Conservation (phyloP, 805 yeast species). For the Torulaspora indica region DNA sequence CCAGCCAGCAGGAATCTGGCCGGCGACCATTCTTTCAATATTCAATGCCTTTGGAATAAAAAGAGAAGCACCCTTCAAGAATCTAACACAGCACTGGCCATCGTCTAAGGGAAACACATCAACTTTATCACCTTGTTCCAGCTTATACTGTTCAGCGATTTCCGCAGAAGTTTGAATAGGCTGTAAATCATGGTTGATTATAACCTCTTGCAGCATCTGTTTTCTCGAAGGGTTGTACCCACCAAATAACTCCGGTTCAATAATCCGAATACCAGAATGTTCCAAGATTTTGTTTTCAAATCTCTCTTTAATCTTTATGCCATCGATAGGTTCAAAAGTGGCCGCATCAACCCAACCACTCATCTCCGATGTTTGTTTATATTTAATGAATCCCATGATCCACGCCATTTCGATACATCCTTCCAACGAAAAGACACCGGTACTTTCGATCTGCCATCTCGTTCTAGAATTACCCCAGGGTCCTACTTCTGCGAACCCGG, state of each 20-base stretch:
- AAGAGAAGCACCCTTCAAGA: conserved; percentile 75
- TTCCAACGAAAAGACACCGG: conserved; percentile 78
- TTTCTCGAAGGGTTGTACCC: conserved; percentile 83
- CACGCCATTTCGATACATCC: conserved; percentile 92
- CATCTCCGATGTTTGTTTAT: conserved; percentile 57
- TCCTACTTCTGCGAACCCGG: conserved; percentile 87
- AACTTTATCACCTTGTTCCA: conserved; percentile 74
- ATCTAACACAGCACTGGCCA: conserved; percentile 72
- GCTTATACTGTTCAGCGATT: conserved; percentile 74
- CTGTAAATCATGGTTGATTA: conserved; percentile 79
- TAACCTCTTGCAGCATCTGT: conserved; percentile 76
- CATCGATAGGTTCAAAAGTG: conserved; percentile 71
- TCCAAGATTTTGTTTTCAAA: conserved; percentile 72
- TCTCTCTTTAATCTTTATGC: conserved; percentile 69
- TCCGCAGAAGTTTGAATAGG: conserved; percentile 77
- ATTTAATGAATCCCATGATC: conserved; percentile 86
- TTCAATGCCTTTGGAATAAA: conserved; percentile 58
- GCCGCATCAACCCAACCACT: conserved; percentile 63
- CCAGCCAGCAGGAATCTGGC: conserved; percentile 89
- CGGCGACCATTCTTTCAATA: conserved; percentile 30
- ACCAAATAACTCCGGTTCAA: conserved; percentile 75
- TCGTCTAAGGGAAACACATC: conserved; percentile 69
- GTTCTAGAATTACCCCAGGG: conserved; percentile 93
- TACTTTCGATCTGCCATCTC: conserved; percentile 89
- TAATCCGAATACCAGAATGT: conserved; percentile 79